These are phyloP conservation scores for Ophiostoma ulmi DNA, from an alignment of 2,329 filamentous ascomycete genomes.

Conservation along the genomic window DNA sequence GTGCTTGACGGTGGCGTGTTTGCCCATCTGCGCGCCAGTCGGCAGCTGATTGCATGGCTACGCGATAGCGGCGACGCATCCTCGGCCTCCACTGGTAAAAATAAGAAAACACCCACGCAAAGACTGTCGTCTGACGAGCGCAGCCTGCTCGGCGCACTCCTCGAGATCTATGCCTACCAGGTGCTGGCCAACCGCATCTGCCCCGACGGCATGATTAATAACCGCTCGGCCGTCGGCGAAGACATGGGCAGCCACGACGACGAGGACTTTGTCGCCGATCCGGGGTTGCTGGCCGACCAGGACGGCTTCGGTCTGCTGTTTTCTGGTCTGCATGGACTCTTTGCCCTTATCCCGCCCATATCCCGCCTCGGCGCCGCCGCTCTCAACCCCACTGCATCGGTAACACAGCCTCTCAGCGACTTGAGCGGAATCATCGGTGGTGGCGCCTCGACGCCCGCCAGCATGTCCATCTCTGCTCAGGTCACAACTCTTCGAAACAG, in stretches of 20 bases:
- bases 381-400: background rate
- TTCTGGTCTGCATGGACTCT: slow-evolving; percentile 26
- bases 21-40: slow-evolving; percentile 27
- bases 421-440: background rate
- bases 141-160: slow-evolving; percentile 24
- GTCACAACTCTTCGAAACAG: slow-evolving; percentile 22
- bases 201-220: slow-evolving; percentile 22
- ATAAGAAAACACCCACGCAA: background rate
- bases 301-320: slow-evolving; percentile 27
- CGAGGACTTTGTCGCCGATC: slow-evolving; percentile 27
- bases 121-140: slow-evolving; percentile 23
- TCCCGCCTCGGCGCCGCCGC: slow-evolving; percentile 22
- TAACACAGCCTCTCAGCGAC: background rate
- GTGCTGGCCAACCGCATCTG: slow-evolving; percentile 26
- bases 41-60: slow-evolving; percentile 29
- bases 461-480: background rate
- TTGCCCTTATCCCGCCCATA: slow-evolving; percentile 26
- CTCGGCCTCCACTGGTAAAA: background rate
- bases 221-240: slow-evolving; percentile 17
- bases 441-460: background rate
- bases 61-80: slow-evolving; percentile 28
- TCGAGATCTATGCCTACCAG: slow-evolving; percentile 28
- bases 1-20: slow-evolving; percentile 26
- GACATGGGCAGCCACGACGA: slow-evolving; percentile 21
- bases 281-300: slow-evolving; percentile 23